Evolutionary conservation across 768 basidiomycete genomes (phyloP).

Genomic region (Epithele typhae): DNA sequence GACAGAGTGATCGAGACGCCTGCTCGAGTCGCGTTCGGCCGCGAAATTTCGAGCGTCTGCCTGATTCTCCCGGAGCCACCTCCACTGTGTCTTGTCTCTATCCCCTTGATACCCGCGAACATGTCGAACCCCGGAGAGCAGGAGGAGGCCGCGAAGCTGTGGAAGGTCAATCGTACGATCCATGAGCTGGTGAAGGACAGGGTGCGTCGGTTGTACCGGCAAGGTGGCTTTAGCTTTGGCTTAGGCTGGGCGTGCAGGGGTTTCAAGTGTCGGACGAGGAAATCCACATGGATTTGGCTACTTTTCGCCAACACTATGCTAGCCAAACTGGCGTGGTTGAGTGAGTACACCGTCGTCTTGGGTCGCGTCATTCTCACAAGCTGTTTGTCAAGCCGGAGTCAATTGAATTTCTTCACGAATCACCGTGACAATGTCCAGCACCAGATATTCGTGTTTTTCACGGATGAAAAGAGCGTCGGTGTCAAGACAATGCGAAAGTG

Average conservation of each 20-base stretch:
- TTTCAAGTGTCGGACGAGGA: constrained; percentile 94
- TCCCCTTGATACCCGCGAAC: constrained; percentile 33
- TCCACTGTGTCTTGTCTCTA: constrained; percentile 43
- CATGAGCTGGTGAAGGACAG: constrained; percentile 96
- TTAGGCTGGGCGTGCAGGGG: constrained; percentile 51
- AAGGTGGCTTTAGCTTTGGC: background rate
- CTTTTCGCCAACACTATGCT: constrained; percentile 72
- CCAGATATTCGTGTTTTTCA: constrained; percentile 92
- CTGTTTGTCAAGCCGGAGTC: constrained; percentile 59
- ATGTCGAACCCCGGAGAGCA: constrained; percentile 14
- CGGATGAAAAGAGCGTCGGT: constrained; percentile 93
- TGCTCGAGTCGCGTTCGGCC: constrained; percentile 39
- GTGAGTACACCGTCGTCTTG: constrained; percentile 44
- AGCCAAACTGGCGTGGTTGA: constrained; percentile 75
- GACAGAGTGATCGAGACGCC: constrained; percentile 7
- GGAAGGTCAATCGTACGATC: constrained; percentile 94
- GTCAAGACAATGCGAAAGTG: constrained; percentile 98
- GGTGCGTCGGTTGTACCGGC: constrained; percentile 43
- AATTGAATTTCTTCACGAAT: constrained; percentile 88
- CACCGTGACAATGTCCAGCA: constrained; percentile 59
- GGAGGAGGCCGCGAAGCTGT: constrained; percentile 84
- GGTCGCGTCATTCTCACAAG: background rate
- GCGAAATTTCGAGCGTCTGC: constrained; percentile 13
- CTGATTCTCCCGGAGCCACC: constrained; percentile 1
- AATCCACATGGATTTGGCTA: constrained; percentile 79